Percentiles rank a stretch among this genome's conserved stretches.
These are phyloP conservation scores for Tetradesmus lagerheimii DNA, from an alignment of 139 green algal genomes.

Conservation along the genomic window DNA sequence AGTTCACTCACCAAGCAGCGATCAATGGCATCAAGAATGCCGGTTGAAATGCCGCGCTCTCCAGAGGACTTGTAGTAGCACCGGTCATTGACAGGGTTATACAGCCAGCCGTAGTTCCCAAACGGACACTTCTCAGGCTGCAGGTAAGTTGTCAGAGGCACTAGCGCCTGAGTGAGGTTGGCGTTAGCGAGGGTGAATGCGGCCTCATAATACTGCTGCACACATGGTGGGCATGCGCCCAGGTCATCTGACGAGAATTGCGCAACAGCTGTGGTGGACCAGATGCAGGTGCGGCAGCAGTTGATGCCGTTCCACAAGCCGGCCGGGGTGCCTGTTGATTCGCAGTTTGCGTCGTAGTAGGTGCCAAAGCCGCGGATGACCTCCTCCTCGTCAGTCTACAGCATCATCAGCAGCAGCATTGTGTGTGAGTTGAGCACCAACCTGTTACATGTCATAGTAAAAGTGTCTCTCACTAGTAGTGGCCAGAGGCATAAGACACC, in stretches of 20 bases:
- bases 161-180: not conserved
- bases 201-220: conserved; percentile 7
- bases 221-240: not conserved
- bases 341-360: not conserved
- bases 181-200: not conserved
- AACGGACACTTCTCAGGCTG: not conserved
- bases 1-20: not conserved
- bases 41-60: not conserved
- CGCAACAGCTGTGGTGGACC: not conserved
- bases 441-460: no score
- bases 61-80: conserved; percentile 24
- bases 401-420: not conserved
- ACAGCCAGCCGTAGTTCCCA: not conserved
- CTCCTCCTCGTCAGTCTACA: not conserved
- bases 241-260: not conserved
- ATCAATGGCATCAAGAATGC: not conserved
- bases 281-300: conserved; percentile 8
- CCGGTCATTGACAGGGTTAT: not conserved
- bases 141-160: not conserved
- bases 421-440: no score
- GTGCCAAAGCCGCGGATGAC: conserved; percentile 12
- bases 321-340: not conserved
- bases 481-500: no score
- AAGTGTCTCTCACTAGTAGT: no score
- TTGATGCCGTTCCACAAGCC: not conserved